Evolutionary conservation across 805 yeast genomes (phyloP).

Genomic region (Jamesozyma piceae): DNA sequence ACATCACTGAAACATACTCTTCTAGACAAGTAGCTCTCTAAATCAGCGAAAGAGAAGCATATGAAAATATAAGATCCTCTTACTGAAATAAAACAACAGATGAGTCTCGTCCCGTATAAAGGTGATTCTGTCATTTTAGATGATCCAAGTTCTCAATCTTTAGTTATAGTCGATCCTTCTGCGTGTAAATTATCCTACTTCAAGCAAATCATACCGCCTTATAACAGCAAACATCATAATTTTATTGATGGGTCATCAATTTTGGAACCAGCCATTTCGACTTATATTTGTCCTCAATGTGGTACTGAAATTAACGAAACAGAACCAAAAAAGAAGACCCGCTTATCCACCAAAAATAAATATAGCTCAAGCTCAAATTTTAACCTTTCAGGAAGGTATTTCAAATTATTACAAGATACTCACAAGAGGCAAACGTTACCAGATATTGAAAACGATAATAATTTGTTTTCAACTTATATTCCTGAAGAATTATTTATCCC

Average conservation of each 20-base stretch:
- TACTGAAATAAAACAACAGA: too few species aligned
- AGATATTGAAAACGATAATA: background rate
- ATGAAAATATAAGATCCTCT: too few species aligned
- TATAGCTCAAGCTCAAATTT: conserved; percentile 1
- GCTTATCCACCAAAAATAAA: background rate
- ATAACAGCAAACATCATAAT: too few species aligned
- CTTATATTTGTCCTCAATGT: conserved; percentile 26
- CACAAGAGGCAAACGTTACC: conserved; percentile 4
- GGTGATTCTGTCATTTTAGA: conserved; percentile 22
- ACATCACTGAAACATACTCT: too few species aligned
- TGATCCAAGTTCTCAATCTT: conserved; percentile 24
- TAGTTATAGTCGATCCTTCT: conserved; percentile 23
- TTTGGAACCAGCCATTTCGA: conserved; percentile 14
- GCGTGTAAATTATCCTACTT: conserved; percentile 21
- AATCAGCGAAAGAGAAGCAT: background rate
- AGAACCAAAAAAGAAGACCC: background rate
- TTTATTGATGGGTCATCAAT: background rate
- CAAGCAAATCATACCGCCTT: conserved; percentile 9
- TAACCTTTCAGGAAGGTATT: conserved; percentile 15
- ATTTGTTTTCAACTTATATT: conserved; percentile 16
- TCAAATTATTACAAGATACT: conserved; percentile 15
- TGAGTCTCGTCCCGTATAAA: conserved; percentile 24
- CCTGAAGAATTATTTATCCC: conserved; percentile 61
- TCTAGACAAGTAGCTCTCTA: too few species aligned
- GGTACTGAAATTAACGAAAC: conserved; percentile 20